These are phyloP conservation scores for Scutellaria barbata DNA, from an alignment of 257 asterid genomes.

Conservation along the genomic window DNA sequence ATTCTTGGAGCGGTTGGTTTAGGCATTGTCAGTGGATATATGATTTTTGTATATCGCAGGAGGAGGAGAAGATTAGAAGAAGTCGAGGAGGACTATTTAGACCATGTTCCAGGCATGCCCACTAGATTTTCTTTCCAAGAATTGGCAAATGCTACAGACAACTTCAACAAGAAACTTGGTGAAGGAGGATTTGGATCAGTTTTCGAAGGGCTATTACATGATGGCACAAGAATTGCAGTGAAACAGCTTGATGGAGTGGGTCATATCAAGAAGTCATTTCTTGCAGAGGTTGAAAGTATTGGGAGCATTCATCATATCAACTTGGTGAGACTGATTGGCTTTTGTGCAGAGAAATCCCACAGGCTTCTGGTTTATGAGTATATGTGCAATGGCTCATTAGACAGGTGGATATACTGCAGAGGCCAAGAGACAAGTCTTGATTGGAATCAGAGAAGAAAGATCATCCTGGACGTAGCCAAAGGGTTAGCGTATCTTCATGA, in stretches of 20 bases:
- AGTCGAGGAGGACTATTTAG: not conserved
- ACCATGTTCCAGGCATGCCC: constrained; percentile 45
- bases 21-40: constrained; percentile 4
- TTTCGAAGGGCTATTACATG: constrained; percentile 14
- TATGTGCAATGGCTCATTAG: constrained; percentile 41
- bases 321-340: constrained; percentile 41
- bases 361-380: constrained; percentile 43
- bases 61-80: not conserved
- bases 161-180: constrained; percentile 9
- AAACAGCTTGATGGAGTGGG: constrained; percentile 39
- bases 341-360: constrained; percentile 44
- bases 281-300: constrained; percentile 41
- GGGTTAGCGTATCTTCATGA: constrained; percentile 29
- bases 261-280: constrained; percentile 39
- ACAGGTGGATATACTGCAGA: constrained; percentile 39
- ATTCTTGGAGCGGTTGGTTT: not conserved
- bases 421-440: not conserved
- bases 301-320: constrained; percentile 47
- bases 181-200: constrained; percentile 7
- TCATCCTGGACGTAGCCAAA: not conserved
- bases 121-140: constrained; percentile 41
- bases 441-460: not conserved
- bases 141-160: constrained; percentile 27
- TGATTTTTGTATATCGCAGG: not conserved
- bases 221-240: constrained; percentile 37